Conservation (phyloP, 176 grass and related monocot species). For the Canna indica region DNA sequence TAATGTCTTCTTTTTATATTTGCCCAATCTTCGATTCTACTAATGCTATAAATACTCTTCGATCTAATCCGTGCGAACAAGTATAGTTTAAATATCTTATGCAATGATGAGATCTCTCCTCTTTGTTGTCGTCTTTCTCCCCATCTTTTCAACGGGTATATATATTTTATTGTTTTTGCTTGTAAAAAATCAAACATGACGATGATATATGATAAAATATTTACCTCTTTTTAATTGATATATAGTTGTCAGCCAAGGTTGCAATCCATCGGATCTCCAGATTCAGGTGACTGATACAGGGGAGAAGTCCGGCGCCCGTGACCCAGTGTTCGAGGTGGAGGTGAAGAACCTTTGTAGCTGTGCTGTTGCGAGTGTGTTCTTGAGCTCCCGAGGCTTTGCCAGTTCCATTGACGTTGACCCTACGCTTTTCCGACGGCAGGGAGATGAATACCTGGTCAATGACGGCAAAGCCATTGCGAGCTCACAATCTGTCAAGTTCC, state of each 20-base stretch:
- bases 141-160: no score
- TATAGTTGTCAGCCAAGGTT: not conserved
- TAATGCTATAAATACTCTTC: no score
- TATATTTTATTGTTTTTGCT: no score
- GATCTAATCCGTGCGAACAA: no score
- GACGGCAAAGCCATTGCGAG: constrained; percentile 32
- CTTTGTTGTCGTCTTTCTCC: no score
- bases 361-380: constrained; percentile 17
- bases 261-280: constrained; percentile 31
- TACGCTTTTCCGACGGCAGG: constrained; percentile 33
- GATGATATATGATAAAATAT: no score
- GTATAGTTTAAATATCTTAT: no score
- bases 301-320: constrained; percentile 21
- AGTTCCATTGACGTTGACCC: constrained; percentile 50
- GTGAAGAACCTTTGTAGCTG: constrained; percentile 43
- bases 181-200: no score
- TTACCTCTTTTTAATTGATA: no score
- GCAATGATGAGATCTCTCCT: no score
- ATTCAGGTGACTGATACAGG: constrained; percentile 38
- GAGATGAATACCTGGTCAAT: constrained; percentile 33
- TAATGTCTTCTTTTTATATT: no score
- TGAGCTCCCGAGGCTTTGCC: constrained; percentile 50
- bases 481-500: constrained; percentile 24
- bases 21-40: no score
- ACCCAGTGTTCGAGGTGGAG: constrained; percentile 36